Evolutionary conservation across 768 basidiomycete genomes (phyloP).

Genomic region (Collybia mongolica): DNA sequence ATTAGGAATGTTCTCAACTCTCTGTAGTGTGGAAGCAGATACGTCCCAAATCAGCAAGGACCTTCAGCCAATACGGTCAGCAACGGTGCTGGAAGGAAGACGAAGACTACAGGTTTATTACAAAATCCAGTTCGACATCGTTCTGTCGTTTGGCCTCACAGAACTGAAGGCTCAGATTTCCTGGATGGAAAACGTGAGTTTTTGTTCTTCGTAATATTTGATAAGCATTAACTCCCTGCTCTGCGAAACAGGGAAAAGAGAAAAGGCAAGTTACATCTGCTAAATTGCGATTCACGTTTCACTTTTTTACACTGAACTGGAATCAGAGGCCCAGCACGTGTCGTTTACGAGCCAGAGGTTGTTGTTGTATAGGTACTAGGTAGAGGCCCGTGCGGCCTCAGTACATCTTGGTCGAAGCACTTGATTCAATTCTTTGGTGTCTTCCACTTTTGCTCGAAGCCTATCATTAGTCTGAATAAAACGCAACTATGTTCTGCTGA

Average conservation of each 20-base stretch:
- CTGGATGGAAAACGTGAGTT: constrained; percentile 49
- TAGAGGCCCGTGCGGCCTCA: too few species aligned
- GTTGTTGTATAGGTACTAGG: background rate
- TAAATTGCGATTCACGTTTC: background rate
- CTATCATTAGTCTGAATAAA: too few species aligned
- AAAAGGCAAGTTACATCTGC: constrained; percentile 25
- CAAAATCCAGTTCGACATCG: constrained; percentile 36
- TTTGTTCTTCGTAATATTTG: background rate
- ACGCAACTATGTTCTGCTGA: too few species aligned
- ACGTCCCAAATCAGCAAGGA: constrained; percentile 11
- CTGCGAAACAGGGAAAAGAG: constrained; percentile 29
- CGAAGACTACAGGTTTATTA: constrained; percentile 20
- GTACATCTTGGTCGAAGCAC: too few species aligned
- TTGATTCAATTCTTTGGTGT: too few species aligned
- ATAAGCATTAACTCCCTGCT: background rate
- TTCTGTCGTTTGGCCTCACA: constrained; percentile 51
- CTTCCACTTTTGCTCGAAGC: too few species aligned
- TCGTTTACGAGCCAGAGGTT: background rate
- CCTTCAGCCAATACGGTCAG: constrained; percentile 2
- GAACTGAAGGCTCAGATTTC: constrained; percentile 51
- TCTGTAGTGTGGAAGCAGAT: constrained; percentile 20
- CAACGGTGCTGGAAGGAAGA: background rate
- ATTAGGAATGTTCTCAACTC: constrained; percentile 20
- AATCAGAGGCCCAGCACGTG: constrained; percentile 1
- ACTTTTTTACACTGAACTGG: background rate